These are phyloP conservation scores for Entelexis paramagnoliae DNA, from an alignment of 1,139 yeast species.

Conservation along the genomic window DNA sequence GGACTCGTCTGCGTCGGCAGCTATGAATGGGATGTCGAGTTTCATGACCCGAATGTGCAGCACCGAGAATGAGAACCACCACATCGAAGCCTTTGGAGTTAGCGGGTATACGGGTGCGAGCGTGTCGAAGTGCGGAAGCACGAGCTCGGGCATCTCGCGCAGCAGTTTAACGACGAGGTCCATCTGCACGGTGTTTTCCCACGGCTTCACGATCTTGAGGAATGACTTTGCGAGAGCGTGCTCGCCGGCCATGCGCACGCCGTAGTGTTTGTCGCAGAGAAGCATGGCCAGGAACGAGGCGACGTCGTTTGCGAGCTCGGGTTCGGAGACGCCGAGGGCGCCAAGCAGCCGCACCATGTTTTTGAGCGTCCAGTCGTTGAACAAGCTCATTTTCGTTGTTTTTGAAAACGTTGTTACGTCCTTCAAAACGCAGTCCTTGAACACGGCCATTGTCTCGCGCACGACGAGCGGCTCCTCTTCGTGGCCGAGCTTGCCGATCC, in stretches of 20 bases:
- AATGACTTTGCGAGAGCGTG: conserved; percentile 60
- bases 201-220: conserved; percentile 60
- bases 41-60: conserved; percentile 49
- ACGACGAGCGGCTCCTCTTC: conserved; percentile 47
- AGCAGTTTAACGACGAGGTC: conserved; percentile 47
- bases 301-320: conserved; percentile 31
- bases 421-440: conserved; percentile 43
- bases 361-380: conserved; percentile 66
- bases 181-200: conserved; percentile 61
- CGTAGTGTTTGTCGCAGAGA: conserved; percentile 45
- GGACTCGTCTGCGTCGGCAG: conserved; percentile 35
- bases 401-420: conserved; percentile 52
- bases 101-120: conserved; percentile 39
- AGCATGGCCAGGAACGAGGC: conserved; percentile 43
- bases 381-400: conserved; percentile 59
- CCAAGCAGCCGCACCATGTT: conserved; percentile 47
- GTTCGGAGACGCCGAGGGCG: conserved; percentile 26
- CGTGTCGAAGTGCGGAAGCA: conserved; percentile 59
- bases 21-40: conserved; percentile 36
- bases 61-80: conserved; percentile 70
- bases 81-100: conserved; percentile 64
- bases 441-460: conserved; percentile 37
- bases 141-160: conserved; percentile 51
- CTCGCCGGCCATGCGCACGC: conserved; percentile 50
- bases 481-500: conserved; percentile 50